Percentiles rank a stretch among this genome's conserved stretches.
Conservation (phyloP, 2,329 filamentous ascomycete genomes). For the Fusarium sublunatum region DNA sequence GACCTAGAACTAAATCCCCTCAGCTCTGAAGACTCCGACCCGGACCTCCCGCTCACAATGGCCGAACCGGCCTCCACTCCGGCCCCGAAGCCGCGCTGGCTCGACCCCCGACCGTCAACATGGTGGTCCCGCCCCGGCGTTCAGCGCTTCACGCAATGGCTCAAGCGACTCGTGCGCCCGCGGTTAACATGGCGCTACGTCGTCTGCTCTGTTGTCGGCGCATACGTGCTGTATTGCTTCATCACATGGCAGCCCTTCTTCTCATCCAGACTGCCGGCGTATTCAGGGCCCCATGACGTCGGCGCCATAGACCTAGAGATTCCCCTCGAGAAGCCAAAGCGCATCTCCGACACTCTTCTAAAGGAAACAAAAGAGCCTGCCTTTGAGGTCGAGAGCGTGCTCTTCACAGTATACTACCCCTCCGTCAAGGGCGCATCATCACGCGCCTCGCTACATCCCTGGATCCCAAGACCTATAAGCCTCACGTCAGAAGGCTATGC, state of each 20-base stretch:
- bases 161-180: constrained; percentile 45
- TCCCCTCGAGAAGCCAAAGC: constrained; percentile 50
- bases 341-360: constrained; percentile 50
- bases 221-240: constrained; percentile 56
- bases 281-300: constrained; percentile 58
- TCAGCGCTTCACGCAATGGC: constrained; percentile 13
- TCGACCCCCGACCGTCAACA: constrained; percentile 30
- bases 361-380: constrained; percentile 52
- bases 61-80: constrained; percentile 5
- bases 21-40: constrained; percentile 23
- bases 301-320: constrained; percentile 62
- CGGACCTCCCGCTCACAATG: constrained; percentile 37
- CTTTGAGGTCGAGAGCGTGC: constrained; percentile 59
- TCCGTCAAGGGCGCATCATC: constrained; percentile 46
- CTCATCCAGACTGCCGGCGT: constrained; percentile 57
- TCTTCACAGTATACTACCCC: constrained; percentile 64
- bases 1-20: constrained; percentile 34
- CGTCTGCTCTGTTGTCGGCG: constrained; percentile 41
- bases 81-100: constrained; percentile 40
- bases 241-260: constrained; percentile 56
- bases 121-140: constrained; percentile 26
- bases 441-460: constrained; percentile 52
- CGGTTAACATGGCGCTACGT: constrained; percentile 52
- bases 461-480: constrained; percentile 58
- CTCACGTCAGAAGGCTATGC: constrained; percentile 61